Conservation (phyloP, 495 filamentous ascomycete genomes). For the Aspergillus egyptiacus region DNA sequence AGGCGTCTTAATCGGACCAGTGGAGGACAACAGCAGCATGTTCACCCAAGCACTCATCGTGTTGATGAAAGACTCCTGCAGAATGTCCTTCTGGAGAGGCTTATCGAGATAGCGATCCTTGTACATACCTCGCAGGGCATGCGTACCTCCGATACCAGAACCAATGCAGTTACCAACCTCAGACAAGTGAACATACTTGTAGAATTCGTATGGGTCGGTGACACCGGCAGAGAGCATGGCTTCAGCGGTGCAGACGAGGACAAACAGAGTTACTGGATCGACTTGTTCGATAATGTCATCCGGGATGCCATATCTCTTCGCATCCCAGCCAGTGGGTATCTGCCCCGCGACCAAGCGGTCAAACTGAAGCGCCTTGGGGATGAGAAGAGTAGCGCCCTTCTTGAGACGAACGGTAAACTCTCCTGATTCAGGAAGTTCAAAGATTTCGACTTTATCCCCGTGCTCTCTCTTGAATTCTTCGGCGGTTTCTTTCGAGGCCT, state of each 20-base stretch:
- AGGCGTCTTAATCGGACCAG: conserved; percentile 96
- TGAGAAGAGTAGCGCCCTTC: conserved; percentile 88
- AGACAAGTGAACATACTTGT: conserved; percentile 98
- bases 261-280: conserved; percentile 90
- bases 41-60: conserved; percentile 99
- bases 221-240: conserved; percentile 87
- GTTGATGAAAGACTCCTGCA: conserved; percentile 99
- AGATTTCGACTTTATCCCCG: conserved; percentile 94
- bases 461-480: conserved; percentile 97
- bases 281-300: conserved; percentile 98
- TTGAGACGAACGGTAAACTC: conserved; percentile 90
- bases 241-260: conserved; percentile 89
- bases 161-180: conserved; percentile 98
- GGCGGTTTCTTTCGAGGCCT: conserved; percentile 93
- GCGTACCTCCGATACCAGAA: conserved; percentile 92
- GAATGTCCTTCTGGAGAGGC: conserved; percentile 97
- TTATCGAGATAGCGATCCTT: conserved; percentile 95
- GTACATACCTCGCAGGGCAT: conserved; percentile 93
- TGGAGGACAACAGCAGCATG: conserved; percentile 94
- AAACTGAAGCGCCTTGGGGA: conserved; percentile 94
- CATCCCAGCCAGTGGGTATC: conserved; percentile 95
- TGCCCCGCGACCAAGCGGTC: conserved; percentile 96
- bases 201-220: conserved; percentile 99
- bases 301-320: conserved; percentile 87
- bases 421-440: conserved; percentile 89